Evolutionary conservation across 2,329 filamentous ascomycete species (phyloP).

Genomic region (Sporothrix inflata): DNA sequence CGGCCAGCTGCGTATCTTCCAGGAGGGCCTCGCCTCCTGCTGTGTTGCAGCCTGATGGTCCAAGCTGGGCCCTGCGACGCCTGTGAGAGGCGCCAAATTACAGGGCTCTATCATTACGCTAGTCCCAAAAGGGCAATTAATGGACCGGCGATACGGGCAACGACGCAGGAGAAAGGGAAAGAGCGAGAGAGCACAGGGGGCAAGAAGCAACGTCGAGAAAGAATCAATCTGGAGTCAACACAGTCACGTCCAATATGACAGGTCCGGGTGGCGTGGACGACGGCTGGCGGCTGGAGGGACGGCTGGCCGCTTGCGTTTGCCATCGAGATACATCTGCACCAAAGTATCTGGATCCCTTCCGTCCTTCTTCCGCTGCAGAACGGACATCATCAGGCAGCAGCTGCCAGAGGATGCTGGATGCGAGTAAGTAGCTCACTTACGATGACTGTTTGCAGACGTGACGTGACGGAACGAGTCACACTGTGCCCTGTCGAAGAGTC

Average conservation of each 20-base stretch:
- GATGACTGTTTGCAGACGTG: constrained; percentile 8
- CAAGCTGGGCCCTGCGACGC: constrained; percentile 14
- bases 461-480: not conserved
- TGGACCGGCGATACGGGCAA: constrained; percentile 9
- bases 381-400: not conserved
- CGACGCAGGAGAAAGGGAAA: constrained; percentile 7
- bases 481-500: constrained; percentile 3
- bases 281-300: not conserved
- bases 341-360: not conserved
- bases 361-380: not conserved
- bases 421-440: not conserved
- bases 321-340: not conserved
- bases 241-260: not conserved
- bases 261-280: not conserved
- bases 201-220: not conserved
- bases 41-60: constrained; percentile 16
- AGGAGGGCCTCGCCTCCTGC: not conserved
- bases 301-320: not conserved
- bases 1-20: constrained; percentile 7
- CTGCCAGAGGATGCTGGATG: not conserved
- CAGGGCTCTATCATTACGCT: constrained; percentile 10
- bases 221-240: not conserved
- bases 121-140: constrained; percentile 5
- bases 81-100: not conserved
- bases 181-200: not conserved